Evolutionary conservation across 352 stramenopile species (phyloP).

Genomic region (Globisporangium radiosum): DNA sequence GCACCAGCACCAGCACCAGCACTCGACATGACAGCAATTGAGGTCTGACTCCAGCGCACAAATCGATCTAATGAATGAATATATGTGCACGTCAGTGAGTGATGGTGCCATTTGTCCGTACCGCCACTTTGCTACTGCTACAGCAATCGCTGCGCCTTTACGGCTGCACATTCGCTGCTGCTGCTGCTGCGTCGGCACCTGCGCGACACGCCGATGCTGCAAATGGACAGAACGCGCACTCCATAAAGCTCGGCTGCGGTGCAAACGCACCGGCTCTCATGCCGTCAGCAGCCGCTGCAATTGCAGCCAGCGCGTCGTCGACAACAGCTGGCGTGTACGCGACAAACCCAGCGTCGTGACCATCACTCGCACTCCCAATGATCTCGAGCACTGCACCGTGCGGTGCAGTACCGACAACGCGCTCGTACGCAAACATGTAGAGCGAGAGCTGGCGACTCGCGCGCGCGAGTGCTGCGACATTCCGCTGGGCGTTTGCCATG

Average conservation of each 20-base stretch:
- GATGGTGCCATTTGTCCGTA: no score
- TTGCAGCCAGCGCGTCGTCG: constrained; percentile 29
- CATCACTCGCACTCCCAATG: constrained; percentile 22
- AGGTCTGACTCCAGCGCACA: not conserved
- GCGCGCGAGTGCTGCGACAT: constrained; percentile 42
- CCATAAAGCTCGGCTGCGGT: constrained; percentile 45
- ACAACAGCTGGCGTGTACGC: constrained; percentile 22
- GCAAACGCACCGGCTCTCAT: constrained; percentile 49
- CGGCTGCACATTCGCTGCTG: not conserved
- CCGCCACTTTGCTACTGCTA: not conserved
- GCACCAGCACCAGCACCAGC: not conserved
- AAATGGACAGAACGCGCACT: constrained; percentile 71
- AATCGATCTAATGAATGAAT: no score
- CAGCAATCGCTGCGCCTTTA: not conserved
- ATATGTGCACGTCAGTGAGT: no score
- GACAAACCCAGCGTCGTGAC: constrained; percentile 24
- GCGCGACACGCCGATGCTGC: constrained; percentile 48
- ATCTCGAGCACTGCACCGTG: constrained; percentile 53
- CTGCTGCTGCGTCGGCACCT: constrained; percentile 9
- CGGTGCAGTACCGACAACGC: constrained; percentile 45
- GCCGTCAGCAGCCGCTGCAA: constrained; percentile 24
- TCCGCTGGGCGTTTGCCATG: constrained; percentile 37
- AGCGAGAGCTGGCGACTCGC: constrained; percentile 80
- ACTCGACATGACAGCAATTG: not conserved
- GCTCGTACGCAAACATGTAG: constrained; percentile 72